phyloP scores from a whole-genome alignment of 441 rosid genomes.

The Gossypium gossypioides region DNA sequence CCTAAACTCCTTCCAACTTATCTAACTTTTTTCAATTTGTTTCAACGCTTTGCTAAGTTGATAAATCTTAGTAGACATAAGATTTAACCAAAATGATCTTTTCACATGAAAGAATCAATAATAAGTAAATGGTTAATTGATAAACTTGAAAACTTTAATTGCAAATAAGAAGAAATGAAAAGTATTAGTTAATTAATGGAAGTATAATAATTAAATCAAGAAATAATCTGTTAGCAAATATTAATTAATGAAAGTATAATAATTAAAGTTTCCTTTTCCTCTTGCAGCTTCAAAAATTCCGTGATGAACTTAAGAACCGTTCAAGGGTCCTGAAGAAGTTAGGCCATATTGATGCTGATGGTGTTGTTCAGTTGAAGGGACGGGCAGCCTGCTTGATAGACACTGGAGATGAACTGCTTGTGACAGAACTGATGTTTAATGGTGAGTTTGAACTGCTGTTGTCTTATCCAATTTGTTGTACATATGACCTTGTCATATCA shows the following conservation, averaged over 20 bases:
- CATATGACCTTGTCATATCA: constrained; percentile 11
- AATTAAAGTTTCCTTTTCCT: not conserved
- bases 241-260: not conserved
- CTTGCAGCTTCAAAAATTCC: constrained; percentile 82
- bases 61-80: not conserved
- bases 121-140: not conserved
- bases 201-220: not conserved
- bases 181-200: not conserved
- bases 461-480: not conserved
- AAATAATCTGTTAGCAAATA: not conserved
- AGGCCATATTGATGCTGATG: constrained; percentile 82
- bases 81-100: not conserved
- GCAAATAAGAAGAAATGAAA: not conserved
- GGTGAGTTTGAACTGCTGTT: constrained; percentile 34
- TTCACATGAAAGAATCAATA: not conserved
- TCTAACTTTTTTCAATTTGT: not conserved
- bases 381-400: constrained; percentile 98
- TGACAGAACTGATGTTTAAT: constrained; percentile 93
- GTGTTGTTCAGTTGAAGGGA: constrained; percentile 87
- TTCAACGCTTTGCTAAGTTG: not conserved
- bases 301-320: constrained; percentile 89
- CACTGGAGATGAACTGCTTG: constrained; percentile 96
- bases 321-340: constrained; percentile 92
- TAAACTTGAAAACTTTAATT: not conserved
- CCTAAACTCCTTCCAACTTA: not conserved